These are phyloP conservation scores for Alnus glutinosa DNA, from an alignment of 306 rosid species.

Conservation along the genomic window DNA sequence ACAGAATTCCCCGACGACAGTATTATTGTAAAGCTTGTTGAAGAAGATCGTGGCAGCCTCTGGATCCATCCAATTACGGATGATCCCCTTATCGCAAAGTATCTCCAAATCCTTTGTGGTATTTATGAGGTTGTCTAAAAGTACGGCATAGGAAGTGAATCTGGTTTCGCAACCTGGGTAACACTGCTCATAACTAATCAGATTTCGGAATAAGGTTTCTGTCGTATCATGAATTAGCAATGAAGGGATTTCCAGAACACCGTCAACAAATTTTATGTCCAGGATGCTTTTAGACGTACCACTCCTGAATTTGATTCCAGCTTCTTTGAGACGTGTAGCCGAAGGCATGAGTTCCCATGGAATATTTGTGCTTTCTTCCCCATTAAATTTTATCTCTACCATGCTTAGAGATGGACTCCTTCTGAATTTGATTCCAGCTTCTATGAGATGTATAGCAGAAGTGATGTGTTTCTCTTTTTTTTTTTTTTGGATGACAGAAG, in stretches of 20 bases:
- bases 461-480: too few species aligned
- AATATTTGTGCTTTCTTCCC: too few species aligned
- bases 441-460: background rate
- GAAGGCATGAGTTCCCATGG: background rate
- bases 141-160: slow-evolving; percentile 28
- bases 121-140: slow-evolving; percentile 29
- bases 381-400: background rate
- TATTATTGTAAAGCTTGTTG: slow-evolving; percentile 2
- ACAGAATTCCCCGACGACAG: background rate
- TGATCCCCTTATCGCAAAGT: background rate
- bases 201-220: slow-evolving; percentile 14
- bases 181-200: slow-evolving; percentile 23
- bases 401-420: background rate
- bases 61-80: background rate
- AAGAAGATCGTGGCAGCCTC: slow-evolving; percentile 6
- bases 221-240: slow-evolving; percentile 25
- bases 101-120: background rate
- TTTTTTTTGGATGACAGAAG: too few species aligned
- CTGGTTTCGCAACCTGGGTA: background rate
- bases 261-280: background rate
- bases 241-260: slow-evolving; percentile 12
- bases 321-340: background rate
- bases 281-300: background rate
- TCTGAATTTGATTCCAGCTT: too few species aligned
- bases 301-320: background rate